Evolutionary conservation across 2,329 filamentous ascomycete species (phyloP).

Genomic region (Cordyceps tenuipes): DNA sequence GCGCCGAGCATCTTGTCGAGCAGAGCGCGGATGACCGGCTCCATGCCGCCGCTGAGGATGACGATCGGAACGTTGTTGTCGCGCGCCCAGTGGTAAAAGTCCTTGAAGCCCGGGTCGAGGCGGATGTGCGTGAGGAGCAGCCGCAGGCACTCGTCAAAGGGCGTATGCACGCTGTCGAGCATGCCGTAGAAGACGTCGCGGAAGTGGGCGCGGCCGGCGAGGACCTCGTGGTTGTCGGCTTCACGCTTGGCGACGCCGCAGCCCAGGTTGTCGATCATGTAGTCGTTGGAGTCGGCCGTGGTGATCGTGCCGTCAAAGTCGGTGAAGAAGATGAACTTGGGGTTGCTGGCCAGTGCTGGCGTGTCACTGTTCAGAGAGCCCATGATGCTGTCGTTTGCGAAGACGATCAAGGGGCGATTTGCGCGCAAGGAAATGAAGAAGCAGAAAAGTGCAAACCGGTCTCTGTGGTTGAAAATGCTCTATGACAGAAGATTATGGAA

Average conservation of each 20-base stretch:
- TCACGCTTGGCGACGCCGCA: conserved; percentile 66
- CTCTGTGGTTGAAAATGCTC: background rate
- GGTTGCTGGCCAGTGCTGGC: conserved; percentile 57
- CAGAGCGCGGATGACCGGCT: conserved; percentile 78
- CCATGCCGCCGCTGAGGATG: conserved; percentile 87
- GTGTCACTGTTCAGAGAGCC: conserved; percentile 35
- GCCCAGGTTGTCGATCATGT: conserved; percentile 84
- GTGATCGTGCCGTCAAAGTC: conserved; percentile 98
- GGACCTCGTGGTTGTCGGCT: conserved; percentile 67
- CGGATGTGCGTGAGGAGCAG: conserved; percentile 74
- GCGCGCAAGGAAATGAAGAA: background rate
- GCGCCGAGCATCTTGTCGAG: conserved; percentile 71
- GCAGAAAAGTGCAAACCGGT: background rate
- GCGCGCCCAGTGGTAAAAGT: conserved; percentile 78
- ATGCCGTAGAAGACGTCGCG: conserved; percentile 83
- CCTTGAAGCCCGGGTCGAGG: conserved; percentile 79
- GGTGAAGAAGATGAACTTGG: conserved; percentile 95
- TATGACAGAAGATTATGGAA: background rate
- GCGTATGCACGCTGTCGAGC: conserved; percentile 77
- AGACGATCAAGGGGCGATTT: background rate
- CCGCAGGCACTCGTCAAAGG: conserved; percentile 74
- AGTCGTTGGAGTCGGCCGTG: conserved; percentile 56
- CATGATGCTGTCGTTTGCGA: conserved; percentile 26
- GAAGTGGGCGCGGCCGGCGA: conserved; percentile 64
- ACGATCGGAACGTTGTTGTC: conserved; percentile 84